phyloP scores from a whole-genome alignment of 108 stramenopile species.

The Parmales sp. region DNA sequence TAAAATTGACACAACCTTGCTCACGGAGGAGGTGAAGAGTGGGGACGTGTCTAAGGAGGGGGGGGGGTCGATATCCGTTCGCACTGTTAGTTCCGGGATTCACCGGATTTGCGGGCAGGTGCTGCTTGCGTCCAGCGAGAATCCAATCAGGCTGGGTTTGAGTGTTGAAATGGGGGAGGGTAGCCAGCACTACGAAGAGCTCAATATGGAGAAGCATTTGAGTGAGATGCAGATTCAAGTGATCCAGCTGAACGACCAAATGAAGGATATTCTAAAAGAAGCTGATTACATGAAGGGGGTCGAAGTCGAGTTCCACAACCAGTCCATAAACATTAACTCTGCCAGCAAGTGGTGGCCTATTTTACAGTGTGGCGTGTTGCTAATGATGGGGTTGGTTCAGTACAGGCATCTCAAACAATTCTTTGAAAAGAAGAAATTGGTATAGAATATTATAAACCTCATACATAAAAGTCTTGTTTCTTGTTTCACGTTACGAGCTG shows the following conservation, averaged over 20 bases:
- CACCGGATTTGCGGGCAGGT: no score
- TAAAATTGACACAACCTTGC: no score
- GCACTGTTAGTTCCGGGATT: no score
- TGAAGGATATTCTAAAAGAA: slow-evolving; percentile 49
- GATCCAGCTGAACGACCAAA: slow-evolving; percentile 33
- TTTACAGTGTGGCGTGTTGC: slow-evolving; percentile 55
- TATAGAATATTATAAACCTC: no score
- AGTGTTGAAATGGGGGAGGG: no score
- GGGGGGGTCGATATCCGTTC: no score
- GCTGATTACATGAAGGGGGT: slow-evolving; percentile 62
- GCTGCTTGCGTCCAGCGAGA: no score
- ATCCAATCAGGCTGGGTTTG: no score
- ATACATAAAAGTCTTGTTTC: no score
- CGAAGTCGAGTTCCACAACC: slow-evolving; percentile 59
- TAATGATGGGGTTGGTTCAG: slow-evolving; percentile 70
- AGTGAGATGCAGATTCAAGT: slow-evolving; percentile 55
- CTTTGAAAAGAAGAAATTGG: slow-evolving; percentile 61
- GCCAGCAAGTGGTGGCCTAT: slow-evolving; percentile 76
- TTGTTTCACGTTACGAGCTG: no score
- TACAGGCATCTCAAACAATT: slow-evolving; percentile 65
- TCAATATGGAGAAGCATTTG: slow-evolving; percentile 37
- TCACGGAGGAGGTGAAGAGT: no score
- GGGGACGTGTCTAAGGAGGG: no score
- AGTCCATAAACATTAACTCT: slow-evolving; percentile 58
- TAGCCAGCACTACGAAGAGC: slow-evolving; percentile 12